A percentile compares a stretch with the other conserved stretches of the same genome.
phyloP scores from a whole-genome alignment of 306 rosid species.

The Betula pendula region DNA sequence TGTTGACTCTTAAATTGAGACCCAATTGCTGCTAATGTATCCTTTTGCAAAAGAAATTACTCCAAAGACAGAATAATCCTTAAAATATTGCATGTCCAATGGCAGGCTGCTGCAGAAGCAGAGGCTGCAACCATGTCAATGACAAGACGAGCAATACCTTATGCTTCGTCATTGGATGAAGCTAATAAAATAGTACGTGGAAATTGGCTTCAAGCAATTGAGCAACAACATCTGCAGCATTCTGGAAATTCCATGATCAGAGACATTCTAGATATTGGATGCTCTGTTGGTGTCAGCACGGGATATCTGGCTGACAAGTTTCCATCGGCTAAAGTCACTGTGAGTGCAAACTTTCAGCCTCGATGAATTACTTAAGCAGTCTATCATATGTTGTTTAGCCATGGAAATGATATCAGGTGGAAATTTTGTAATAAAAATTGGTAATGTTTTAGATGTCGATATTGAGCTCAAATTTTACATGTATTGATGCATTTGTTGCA shows the following conservation, averaged over 20 bases:
- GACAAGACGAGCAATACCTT: conserved; percentile 49
- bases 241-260: conserved; percentile 37
- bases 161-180: conserved; percentile 51
- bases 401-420: neutral
- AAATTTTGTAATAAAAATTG: neutral
- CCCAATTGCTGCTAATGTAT: neutral
- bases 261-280: conserved; percentile 65
- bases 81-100: conserved; percentile 19
- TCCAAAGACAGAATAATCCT: conserved; percentile 4
- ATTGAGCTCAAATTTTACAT: neutral
- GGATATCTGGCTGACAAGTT: conserved; percentile 58
- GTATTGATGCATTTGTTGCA: conserved; percentile 21
- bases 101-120: conserved; percentile 78
- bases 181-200: conserved; percentile 49
- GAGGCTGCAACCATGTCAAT: conserved; percentile 69
- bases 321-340: conserved; percentile 52
- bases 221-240: conserved; percentile 51
- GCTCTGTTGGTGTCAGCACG: conserved; percentile 63
- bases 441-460: neutral
- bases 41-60: neutral
- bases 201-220: conserved; percentile 57
- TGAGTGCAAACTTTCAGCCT: conserved; percentile 35
- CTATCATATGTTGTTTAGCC: neutral
- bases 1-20: neutral
- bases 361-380: neutral